Base-by-base conservation (phyloP, 2,329 filamentous ascomycete genomes). In the Epichloe hybrida region DNA sequence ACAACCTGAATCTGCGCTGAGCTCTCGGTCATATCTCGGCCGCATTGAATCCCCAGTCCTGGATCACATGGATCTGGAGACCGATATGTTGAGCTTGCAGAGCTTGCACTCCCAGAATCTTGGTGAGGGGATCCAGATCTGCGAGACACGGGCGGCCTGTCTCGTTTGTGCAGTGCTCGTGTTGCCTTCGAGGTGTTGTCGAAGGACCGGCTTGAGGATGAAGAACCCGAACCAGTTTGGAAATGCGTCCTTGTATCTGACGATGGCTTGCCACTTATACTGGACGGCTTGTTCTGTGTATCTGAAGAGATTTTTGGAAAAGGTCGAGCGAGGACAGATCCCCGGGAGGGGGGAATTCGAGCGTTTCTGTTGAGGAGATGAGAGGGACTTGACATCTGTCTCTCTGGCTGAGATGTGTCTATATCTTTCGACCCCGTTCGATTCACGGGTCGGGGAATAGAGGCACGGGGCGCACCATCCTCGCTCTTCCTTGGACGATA, bases 1-100 rank as follows among this genome's bases (percentile, higher is more conserved):
- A 68, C 65, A 9, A 66, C 52, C 40, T 66, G 66, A n/a, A 71
- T 65, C 40, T 74, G 70, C 39, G 66, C 66, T 0, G 73, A 71
- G 43, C 70, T 76, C 36, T 68, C 65, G 0, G 70, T 71, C 35
- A 71, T 57, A 42, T 61, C 63, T 40, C 69, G 67, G 54, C 75
- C 72, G 36, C 69, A 58, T 37, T 67, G 65, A n/a, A 65, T 57
- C 9, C 62, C 61, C 21, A 61, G 55, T 12, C 60, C 59, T 15
- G 62, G 57, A 17, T 72, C 71, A 5, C 64, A 49, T 3, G 67
- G 67, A 3, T 59, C 61, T 21, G 65, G 67, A 0, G 66, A 66
- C 34, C 62, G 70, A 9, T 68, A 61, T 21, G 42, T 7, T 21
- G 31, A 46, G 37, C 66, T 64, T 1, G 73, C 69, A 2, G 71